Evolutionary conservation across 2,329 filamentous ascomycete genomes (phyloP).

Genomic region (Claviceps lovelessii): DNA sequence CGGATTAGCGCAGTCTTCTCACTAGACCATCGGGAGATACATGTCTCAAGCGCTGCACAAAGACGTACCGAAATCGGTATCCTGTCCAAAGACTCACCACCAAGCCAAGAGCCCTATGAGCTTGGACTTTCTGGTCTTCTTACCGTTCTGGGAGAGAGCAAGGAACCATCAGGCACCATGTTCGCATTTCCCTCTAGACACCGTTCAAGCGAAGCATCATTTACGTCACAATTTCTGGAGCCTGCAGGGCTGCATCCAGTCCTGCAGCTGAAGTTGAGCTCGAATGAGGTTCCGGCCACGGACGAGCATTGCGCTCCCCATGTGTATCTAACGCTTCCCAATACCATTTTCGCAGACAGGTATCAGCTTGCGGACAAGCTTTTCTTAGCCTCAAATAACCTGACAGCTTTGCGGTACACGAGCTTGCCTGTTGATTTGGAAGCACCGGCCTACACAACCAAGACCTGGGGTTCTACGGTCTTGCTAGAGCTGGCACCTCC

Average conservation of each 20-base stretch:
- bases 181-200: constrained; percentile 80
- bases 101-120: constrained; percentile 51
- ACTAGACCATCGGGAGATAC: constrained; percentile 25
- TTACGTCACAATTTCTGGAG: constrained; percentile 47
- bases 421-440: constrained; percentile 76
- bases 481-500: constrained; percentile 59
- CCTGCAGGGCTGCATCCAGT: constrained; percentile 78
- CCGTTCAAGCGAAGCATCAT: constrained; percentile 41
- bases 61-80: constrained; percentile 69
- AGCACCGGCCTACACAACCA: constrained; percentile 67
- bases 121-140: constrained; percentile 66
- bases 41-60: constrained; percentile 24
- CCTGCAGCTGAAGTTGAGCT: constrained; percentile 51
- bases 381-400: constrained; percentile 68
- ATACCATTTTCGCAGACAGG: constrained; percentile 68
- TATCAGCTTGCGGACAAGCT: constrained; percentile 69
- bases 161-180: constrained; percentile 56
- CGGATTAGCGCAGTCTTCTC: constrained; percentile 53
- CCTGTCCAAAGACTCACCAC: constrained; percentile 48
- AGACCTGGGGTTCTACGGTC: constrained; percentile 64
- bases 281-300: constrained; percentile 33
- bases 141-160: constrained; percentile 62
- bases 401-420: constrained; percentile 52
- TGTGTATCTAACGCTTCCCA: constrained; percentile 71
- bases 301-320: constrained; percentile 56